Base-by-base conservation (phyloP, 805 yeast species). In the Pichia insulana region DNA sequence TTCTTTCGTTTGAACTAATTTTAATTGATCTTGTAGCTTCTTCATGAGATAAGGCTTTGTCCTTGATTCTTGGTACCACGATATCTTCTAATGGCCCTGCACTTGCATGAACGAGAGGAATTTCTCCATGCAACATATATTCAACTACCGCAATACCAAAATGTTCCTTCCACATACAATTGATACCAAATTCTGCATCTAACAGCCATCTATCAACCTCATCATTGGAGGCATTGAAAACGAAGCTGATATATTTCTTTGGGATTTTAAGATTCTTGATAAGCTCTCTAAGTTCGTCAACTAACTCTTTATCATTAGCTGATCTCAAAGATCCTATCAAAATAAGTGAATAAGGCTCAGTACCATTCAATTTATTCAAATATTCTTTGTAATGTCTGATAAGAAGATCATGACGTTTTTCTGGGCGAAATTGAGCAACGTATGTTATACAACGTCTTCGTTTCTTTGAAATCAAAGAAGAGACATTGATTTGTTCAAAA, bases 81-180 rank as follows among this genome's bases (percentile, higher is more conserved):
- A 92, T 92, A 61, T 92, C 99, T 43, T 80, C 65, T 34, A 75
- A 69, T 9, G 99, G 99, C 1, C 99, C 99, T 0, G 96, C 98
- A 41, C 95, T 83, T 4, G 94, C 94, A 62, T 94, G 97, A 3
- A 79, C 92, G 2, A 92, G 65, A 1, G 98, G 97, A 15, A 92
- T 76, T 22, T 83, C 71, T 0, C 97, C 97, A 42, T 83, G 74
- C 2, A 90, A 80, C 65, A 84, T 69, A 58, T 88, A 86, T 61
- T 92, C 99, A 7, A 92, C 98, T 5, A 92, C 90, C 1, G 96
- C 90, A 54, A 92, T 92, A 16, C 99, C 99, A 61, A 92, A 92
- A 65, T 92, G 99, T 66, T 92, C 99, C 63, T 92, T 92, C 98
- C 98, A 92, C 99, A 92, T 92, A 26, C 95, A 88, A 55, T 92